Base-by-base conservation (phyloP, 2,329 filamentous ascomycete genomes). In the Colletotrichum sublineola region DNA sequence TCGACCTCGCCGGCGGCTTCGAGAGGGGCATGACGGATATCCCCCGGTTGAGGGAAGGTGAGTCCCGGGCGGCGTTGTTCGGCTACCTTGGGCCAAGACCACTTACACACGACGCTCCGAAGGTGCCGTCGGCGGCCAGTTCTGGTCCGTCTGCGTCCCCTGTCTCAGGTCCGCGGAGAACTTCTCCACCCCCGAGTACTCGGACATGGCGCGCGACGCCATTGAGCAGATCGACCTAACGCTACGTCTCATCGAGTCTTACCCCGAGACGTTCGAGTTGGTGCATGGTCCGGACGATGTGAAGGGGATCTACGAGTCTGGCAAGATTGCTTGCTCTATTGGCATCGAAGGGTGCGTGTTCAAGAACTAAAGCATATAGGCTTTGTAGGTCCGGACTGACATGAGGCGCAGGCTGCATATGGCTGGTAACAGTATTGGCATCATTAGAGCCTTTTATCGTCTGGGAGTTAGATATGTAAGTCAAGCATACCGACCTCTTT, bases 381-480 rank as follows among this genome's bases (percentile, higher is more conserved):
- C 2, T 3, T 42, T 38, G 24, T n/a, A 20, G 29, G 24, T n/a
- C 33, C n/a, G 7, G 5, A 58, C 36, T 68, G 1, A 71, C 11
- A 15, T 12, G 3, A 0, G 18, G 20, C 20, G 3, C 3, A 72
- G 65, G 2, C 7, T 78, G 3, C 81, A 82, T 73, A 77, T 78
- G 76, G 77, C 77, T 0, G 80, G 80, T 0, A 81, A 81, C 60
- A 79, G 77, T 5, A 79, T 80, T 6, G 78, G 78, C 0, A 79
- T 80, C 2, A 78, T 83, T 12, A 72, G 81, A 14, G 76, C 77
- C 0, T 80, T 79, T 56, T 78, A 82, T 38, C 69, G 76, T 7
- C 75, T 83, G 5, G 80, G 80, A 15, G 78, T 82, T 0, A 75
- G 81, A 72, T 82, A 83, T 70, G 78, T 81, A 48, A 76, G 72